Evolutionary conservation across 2,329 filamentous ascomycete genomes (phyloP).

Genomic region (Pseudophaeomoniella oleicola): DNA sequence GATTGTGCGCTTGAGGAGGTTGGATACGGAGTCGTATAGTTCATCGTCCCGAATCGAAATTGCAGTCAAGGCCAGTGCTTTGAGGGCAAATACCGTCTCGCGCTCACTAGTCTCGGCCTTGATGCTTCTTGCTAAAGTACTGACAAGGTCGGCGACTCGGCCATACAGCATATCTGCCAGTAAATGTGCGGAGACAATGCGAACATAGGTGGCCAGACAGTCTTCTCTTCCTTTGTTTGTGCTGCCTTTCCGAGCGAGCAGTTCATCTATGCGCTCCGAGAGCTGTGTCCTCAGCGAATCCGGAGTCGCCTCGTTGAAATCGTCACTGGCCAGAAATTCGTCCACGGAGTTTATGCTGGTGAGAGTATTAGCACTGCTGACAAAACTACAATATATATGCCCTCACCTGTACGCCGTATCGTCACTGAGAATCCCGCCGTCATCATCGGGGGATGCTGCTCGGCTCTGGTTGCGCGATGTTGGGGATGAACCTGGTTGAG

Average conservation of each 20-base stretch:
- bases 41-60: slow-evolving; percentile 51
- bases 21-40: slow-evolving; percentile 48
- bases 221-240: slow-evolving; percentile 57
- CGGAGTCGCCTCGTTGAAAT: slow-evolving; percentile 33
- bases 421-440: slow-evolving; percentile 39
- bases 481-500: slow-evolving; percentile 35
- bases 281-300: slow-evolving; percentile 49
- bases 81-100: slow-evolving; percentile 56
- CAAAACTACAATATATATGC: slow-evolving; percentile 2
- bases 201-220: slow-evolving; percentile 45
- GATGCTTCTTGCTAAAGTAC: slow-evolving; percentile 54
- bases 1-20: slow-evolving; percentile 46
- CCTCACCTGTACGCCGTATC: slow-evolving; percentile 42
- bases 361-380: slow-evolving; percentile 3
- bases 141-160: slow-evolving; percentile 46
- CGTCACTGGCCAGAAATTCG: slow-evolving; percentile 41
- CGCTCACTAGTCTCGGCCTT: slow-evolving; percentile 53
- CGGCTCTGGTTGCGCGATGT: slow-evolving; percentile 40
- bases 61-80: slow-evolving; percentile 56
- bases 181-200: slow-evolving; percentile 54
- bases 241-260: slow-evolving; percentile 66
- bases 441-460: slow-evolving; percentile 45
- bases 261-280: slow-evolving; percentile 51
- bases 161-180: slow-evolving; percentile 46
- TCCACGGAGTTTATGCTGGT: slow-evolving; percentile 51